A percentile compares a stretch with the other conserved stretches of the same genome.
These are phyloP conservation scores for Aspergillus sp. DNA, from an alignment of 2,329 filamentous ascomycete species.

Conservation along the genomic window DNA sequence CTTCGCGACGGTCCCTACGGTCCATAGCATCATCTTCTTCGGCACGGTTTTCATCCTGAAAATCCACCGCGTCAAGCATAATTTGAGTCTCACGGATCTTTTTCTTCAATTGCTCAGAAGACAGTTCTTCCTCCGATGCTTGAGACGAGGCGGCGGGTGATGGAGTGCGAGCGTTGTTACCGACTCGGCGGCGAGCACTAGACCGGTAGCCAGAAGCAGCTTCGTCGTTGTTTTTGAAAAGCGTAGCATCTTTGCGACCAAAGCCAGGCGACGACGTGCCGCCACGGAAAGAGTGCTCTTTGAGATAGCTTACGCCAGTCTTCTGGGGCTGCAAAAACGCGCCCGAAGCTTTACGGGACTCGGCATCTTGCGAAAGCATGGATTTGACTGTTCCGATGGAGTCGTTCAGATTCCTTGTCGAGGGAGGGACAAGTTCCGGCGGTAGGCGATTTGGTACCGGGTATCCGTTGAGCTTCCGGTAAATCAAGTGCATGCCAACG, in stretches of 20 bases:
- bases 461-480: constrained; percentile 94
- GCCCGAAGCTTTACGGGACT: constrained; percentile 82
- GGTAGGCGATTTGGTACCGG: constrained; percentile 84
- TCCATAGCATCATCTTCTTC: constrained; percentile 94
- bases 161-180: constrained; percentile 68
- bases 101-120: constrained; percentile 84
- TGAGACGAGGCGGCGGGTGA: constrained; percentile 74
- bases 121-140: constrained; percentile 72
- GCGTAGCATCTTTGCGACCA: constrained; percentile 86
- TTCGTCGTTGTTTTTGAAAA: constrained; percentile 89
- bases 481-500: constrained; percentile 98
- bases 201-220: constrained; percentile 90
- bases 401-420: constrained; percentile 87
- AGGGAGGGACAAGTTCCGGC: constrained; percentile 89
- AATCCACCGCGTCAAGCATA: constrained; percentile 92
- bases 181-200: constrained; percentile 83
- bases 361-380: constrained; percentile 84
- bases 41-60: constrained; percentile 82
- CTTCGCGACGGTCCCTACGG: constrained; percentile 83
- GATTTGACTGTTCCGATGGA: constrained; percentile 93
- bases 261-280: constrained; percentile 56
- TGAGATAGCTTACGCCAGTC: constrained; percentile 97
- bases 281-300: constrained; percentile 86
- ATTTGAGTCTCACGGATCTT: constrained; percentile 93
- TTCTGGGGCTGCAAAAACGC: constrained; percentile 90